A percentile compares a stretch with the other conserved stretches of the same genome.
Evolutionary conservation across 352 stramenopile genomes (phyloP).

Genomic region (Phytophthora citricola): DNA sequence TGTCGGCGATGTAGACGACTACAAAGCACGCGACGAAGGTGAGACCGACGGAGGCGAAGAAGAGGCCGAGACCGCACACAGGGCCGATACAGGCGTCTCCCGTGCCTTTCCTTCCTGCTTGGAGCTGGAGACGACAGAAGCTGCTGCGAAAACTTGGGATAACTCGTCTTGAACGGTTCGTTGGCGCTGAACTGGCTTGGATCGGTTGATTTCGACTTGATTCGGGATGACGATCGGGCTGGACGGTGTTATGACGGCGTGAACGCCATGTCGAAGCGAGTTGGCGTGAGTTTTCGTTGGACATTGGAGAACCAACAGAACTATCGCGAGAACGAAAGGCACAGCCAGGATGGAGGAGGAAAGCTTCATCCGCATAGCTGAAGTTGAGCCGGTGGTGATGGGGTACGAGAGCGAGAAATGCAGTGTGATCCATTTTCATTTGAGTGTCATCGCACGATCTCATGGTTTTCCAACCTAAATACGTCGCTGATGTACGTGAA

Average conservation of each 20-base stretch:
- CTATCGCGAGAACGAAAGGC: conserved; percentile 18
- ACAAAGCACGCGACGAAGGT: conserved; percentile 45
- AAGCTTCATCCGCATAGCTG: conserved; percentile 19
- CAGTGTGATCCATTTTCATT: neutral
- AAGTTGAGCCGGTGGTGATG: neutral
- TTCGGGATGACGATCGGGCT: conserved; percentile 14
- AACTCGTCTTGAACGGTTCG: conserved; percentile 29
- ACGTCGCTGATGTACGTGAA: conserved; percentile 10
- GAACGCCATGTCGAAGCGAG: conserved; percentile 27
- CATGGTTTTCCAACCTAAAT: conserved; percentile 9
- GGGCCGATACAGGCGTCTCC: conserved; percentile 44
- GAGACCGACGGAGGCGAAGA: conserved; percentile 46
- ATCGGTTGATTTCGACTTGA: neutral
- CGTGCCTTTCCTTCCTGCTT: conserved; percentile 32
- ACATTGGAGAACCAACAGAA: conserved; percentile 26
- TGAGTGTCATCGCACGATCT: conserved; percentile 8
- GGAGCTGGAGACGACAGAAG: conserved; percentile 14
- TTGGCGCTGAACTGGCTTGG: conserved; percentile 15
- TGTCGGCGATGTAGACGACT: conserved; percentile 49
- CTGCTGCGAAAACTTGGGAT: conserved; percentile 25
- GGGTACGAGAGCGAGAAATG: conserved; percentile 13
- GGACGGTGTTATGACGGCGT: conserved; percentile 21
- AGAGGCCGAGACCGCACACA: conserved; percentile 46
- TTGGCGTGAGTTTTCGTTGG: conserved; percentile 24
- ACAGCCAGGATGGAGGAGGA: conserved; percentile 14